Conservation (phyloP, 2,329 filamentous ascomycete species). For the Herpotrichia juniperi region DNA sequence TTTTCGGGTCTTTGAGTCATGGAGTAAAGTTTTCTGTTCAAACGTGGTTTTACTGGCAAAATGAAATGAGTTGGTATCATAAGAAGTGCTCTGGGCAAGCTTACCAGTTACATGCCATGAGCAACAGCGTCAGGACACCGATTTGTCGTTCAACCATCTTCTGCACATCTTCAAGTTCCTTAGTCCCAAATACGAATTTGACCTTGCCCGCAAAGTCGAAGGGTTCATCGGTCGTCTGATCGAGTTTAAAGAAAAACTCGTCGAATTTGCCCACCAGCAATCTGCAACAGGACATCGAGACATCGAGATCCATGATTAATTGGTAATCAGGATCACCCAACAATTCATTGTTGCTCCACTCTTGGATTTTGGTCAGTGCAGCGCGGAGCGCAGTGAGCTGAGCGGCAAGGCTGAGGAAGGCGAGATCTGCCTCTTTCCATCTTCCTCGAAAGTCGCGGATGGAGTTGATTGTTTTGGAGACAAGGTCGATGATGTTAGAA, state of each 20-base stretch:
- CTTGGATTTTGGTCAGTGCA: constrained; percentile 19
- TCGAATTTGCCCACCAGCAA: constrained; percentile 14
- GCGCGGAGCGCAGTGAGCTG: constrained; percentile 19
- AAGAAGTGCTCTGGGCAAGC: not conserved
- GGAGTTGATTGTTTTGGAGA: constrained; percentile 1
- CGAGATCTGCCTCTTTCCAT: constrained; percentile 17
- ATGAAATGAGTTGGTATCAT: not conserved
- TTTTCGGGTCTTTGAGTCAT: constrained; percentile 11
- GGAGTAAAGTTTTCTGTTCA: constrained; percentile 13
- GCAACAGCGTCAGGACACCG: constrained; percentile 16
- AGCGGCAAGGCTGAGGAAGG: constrained; percentile 13
- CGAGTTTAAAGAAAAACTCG: constrained; percentile 4
- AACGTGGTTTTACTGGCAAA: constrained; percentile 12
- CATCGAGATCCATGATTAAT: constrained; percentile 21
- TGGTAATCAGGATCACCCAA: constrained; percentile 14
- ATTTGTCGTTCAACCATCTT: constrained; percentile 18
- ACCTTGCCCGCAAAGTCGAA: constrained; percentile 3
- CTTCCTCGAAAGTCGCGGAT: not conserved
- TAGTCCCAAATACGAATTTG: constrained; percentile 13
- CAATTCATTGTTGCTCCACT: constrained; percentile 20
- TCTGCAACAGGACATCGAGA: constrained; percentile 14
- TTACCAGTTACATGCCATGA: constrained; percentile 21
- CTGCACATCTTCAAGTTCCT: constrained; percentile 12
- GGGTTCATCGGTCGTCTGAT: not conserved
- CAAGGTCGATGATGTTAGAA: constrained; percentile 15